Conservation (phyloP, 2,329 filamentous ascomycete genomes). For the Ascochyta lentis region DNA sequence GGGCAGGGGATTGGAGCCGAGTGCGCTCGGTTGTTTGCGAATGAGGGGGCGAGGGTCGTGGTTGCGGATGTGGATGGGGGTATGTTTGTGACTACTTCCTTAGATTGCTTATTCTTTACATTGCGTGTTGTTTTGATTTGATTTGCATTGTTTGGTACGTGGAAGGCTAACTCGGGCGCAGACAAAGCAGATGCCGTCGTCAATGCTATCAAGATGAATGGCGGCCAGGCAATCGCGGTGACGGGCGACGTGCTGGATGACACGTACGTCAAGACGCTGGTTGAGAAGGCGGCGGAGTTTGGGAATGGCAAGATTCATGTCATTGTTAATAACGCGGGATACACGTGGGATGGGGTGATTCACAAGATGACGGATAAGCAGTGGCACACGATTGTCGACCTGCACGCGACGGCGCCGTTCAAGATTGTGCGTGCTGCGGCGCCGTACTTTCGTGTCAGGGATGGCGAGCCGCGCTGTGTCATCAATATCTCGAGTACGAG, state of each 20-base stretch:
- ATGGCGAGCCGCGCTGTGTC: conserved; percentile 78
- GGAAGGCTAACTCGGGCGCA: conserved; percentile 43
- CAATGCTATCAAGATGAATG: conserved; percentile 70
- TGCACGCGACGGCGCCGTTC: conserved; percentile 88
- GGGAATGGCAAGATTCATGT: conserved; percentile 88
- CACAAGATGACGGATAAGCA: conserved; percentile 93
- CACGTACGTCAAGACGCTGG: conserved; percentile 73
- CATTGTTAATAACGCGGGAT: conserved; percentile 90
- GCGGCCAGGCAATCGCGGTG: conserved; percentile 74
- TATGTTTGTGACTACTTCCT: conserved; percentile 38
- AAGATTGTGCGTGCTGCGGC: conserved; percentile 78
- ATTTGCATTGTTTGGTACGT: no score
- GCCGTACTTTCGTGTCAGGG: conserved; percentile 86
- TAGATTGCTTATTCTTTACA: no score
- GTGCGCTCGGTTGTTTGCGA: conserved; percentile 80
- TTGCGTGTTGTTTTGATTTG: no score
- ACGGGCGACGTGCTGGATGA: conserved; percentile 78
- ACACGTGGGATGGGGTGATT: conserved; percentile 91
- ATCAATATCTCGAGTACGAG: conserved; percentile 85
- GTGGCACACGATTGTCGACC: conserved; percentile 85
- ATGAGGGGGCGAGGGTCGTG: conserved; percentile 85
- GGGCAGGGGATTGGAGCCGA: conserved; percentile 91
- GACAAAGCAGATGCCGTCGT: conserved; percentile 74
- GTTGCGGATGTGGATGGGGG: conserved; percentile 81
- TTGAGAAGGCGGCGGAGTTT: conserved; percentile 78